Percentiles rank a stretch among this genome's conserved stretches.
Evolutionary conservation across 2,329 filamentous ascomycete genomes (phyloP).

Genomic region (Karstenula rhodostoma): DNA sequence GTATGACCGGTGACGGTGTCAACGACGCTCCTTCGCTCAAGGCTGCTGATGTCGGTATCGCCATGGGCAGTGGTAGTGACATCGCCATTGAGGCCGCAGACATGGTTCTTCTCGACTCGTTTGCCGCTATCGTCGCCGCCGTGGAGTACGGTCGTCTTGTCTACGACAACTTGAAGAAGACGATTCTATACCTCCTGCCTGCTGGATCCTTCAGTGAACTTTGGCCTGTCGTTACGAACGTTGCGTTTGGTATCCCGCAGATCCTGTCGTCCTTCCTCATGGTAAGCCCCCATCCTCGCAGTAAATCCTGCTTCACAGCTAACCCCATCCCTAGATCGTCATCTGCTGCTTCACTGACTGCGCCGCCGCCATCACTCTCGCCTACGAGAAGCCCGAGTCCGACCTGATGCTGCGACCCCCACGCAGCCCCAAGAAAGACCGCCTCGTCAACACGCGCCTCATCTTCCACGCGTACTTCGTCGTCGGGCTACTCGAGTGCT

Average conservation of each 20-base stretch:
- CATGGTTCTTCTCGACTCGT: conserved; percentile 72
- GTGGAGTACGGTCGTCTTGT: conserved; percentile 76
- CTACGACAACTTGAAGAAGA: conserved; percentile 84
- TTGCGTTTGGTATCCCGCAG: conserved; percentile 76
- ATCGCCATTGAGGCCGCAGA: conserved; percentile 70
- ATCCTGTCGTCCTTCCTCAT: conserved; percentile 78
- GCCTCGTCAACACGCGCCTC: conserved; percentile 76
- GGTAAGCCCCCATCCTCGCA: conserved; percentile 29
- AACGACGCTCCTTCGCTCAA: conserved; percentile 64
- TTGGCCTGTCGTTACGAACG: conserved; percentile 76
- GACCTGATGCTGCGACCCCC: conserved; percentile 76
- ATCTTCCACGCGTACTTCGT: conserved; percentile 77
- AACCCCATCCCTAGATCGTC: conserved; percentile 36
- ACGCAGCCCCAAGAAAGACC: conserved; percentile 72
- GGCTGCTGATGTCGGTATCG: conserved; percentile 67
- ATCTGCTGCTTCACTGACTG: conserved; percentile 78
- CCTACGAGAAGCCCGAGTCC: conserved; percentile 79
- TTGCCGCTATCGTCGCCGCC: conserved; percentile 75
- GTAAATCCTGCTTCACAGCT: not conserved
- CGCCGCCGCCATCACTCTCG: conserved; percentile 68
- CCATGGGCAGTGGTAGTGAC: conserved; percentile 65
- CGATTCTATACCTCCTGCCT: conserved; percentile 75
- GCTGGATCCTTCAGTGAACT: conserved; percentile 80
- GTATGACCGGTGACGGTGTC: conserved; percentile 59
- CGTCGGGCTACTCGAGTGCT: conserved; percentile 64